Percentiles rank a stretch among this genome's conserved stretches.
phyloP scores from a whole-genome alignment of 306 rosid genomes.

The barrel medic (Medicago truncatula) region DNA sequence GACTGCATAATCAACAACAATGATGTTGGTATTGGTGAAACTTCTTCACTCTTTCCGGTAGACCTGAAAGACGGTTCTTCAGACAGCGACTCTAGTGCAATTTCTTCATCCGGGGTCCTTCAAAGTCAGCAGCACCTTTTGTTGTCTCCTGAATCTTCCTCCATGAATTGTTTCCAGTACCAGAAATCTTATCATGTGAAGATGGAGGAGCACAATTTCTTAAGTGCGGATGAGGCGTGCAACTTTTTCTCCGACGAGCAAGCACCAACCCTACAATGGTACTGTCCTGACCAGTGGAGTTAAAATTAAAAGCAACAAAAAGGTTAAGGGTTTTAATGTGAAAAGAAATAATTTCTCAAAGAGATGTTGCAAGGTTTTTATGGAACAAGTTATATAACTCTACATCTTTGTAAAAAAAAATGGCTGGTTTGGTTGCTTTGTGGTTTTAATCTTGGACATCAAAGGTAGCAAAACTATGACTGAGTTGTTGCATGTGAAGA shows the following conservation, averaged over 20 bases:
- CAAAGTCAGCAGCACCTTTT: constrained; percentile 46
- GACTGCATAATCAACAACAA: constrained; percentile 47
- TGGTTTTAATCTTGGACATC: neutral
- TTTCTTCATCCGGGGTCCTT: constrained; percentile 61
- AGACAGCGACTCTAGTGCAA: constrained; percentile 92
- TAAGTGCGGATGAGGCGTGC: constrained; percentile 82
- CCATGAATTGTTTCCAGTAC: constrained; percentile 67
- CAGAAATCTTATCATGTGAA: constrained; percentile 72
- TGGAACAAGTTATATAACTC: neutral
- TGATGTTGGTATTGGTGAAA: constrained; percentile 39
- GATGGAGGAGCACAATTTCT: constrained; percentile 92
- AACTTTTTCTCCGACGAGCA: constrained; percentile 90
- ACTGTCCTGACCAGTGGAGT: constrained; percentile 71
- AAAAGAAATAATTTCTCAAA: neutral
- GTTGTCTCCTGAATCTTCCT: constrained; percentile 51
- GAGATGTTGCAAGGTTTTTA: no score
- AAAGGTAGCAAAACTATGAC: neutral
- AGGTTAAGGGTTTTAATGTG: neutral
- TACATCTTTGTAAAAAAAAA: constrained; percentile 17
- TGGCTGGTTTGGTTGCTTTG: neutral
- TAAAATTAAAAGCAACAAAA: constrained; percentile 1
- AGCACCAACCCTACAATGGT: constrained; percentile 91
- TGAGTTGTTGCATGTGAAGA: neutral
- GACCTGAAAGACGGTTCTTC: constrained; percentile 89
- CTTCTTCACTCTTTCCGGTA: constrained; percentile 42